Percentiles rank a stretch among this genome's conserved stretches.
Conservation (phyloP, 169 alveolate genomes). For the Plasmodium gonderi region DNA sequence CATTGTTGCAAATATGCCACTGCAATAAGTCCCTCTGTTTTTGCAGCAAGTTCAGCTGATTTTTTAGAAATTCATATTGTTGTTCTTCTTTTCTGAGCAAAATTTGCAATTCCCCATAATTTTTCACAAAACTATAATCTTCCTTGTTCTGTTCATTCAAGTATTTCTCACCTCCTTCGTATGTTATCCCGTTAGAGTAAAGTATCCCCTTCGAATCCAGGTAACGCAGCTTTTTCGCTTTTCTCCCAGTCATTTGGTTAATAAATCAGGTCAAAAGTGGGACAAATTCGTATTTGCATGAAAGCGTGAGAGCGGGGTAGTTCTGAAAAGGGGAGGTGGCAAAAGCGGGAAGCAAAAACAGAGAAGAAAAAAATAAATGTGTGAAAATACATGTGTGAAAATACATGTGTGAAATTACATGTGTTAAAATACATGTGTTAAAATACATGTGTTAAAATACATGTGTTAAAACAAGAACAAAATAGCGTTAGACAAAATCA, state of each 20-base stretch:
- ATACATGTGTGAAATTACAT: no score
- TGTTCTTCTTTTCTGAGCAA: constrained; percentile 31
- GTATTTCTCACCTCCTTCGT: not conserved
- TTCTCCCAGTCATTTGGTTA: constrained; percentile 18
- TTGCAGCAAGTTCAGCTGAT: constrained; percentile 18
- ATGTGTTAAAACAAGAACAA: no score
- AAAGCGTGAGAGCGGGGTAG: no score
- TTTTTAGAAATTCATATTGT: constrained; percentile 10
- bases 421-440: no score
- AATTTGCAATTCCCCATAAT: constrained; percentile 24
- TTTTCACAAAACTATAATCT: constrained; percentile 16
- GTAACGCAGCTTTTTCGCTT: constrained; percentile 25
- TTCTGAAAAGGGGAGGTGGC: no score
- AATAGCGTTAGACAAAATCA: no score
- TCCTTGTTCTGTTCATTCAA: not conserved
- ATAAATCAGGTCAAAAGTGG: no score
- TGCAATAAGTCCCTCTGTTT: constrained; percentile 44
- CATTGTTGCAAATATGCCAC: constrained; percentile 56
- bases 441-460: no score
- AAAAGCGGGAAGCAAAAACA: no score
- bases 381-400: no score
- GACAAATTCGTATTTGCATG: no score
- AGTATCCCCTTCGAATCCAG: constrained; percentile 65
- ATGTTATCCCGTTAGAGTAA: constrained; percentile 26
- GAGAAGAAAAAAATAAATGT: no score